Base-by-base conservation (phyloP, 2,329 filamentous ascomycete genomes). In the Penicillium sp. region DNA sequence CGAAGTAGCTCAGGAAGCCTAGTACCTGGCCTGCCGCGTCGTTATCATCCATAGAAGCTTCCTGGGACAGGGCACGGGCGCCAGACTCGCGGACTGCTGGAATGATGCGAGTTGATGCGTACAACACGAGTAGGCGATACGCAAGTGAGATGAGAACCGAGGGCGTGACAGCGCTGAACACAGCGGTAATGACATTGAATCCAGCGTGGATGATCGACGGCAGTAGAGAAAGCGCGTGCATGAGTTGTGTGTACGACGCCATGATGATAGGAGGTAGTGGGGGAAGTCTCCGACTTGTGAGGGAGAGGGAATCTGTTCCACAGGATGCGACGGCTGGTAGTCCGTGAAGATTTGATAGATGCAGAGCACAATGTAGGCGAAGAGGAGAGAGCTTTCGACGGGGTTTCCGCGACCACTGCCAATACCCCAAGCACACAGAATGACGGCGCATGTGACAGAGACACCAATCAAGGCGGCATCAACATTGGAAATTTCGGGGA, bases 331-430 rank as follows among this genome's bases (percentile, higher is more conserved):
- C 3, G 94, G 91, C 63, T 93, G 85, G 75, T 97, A 97, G 75
- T 99, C 94, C 66, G 94, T 99, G 74, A 97, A 97, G 73, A 97
- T 97, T 74, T 99, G 94, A 77, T 97, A 99, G 69, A 97, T 89
- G 78, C 93, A 97, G 59, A 99, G 86, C n/a, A 96, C 94, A 57
- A 97, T 85, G 74, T 99, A 99, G 67, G 94, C 93, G 69, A 99
- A 97, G 55, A 99, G 82, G 10, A 99, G 79, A 19, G 93, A 96
- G 63, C 91, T 96, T 75, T 99, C 93, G 51, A 97, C 89, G 2
- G 93, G 91, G 67, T 96, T 99, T 57, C 94, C 94, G 65, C 92
- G 87, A 1, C 93, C 93, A 66, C 90, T 96, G 58, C 89, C 90
- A 64, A 97, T 97, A 26, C 94, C 94, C 81, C 93, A 97, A 13